Evolutionary conservation across 2,329 filamentous ascomycete species (phyloP).

Genomic region (Fusarium sp.): DNA sequence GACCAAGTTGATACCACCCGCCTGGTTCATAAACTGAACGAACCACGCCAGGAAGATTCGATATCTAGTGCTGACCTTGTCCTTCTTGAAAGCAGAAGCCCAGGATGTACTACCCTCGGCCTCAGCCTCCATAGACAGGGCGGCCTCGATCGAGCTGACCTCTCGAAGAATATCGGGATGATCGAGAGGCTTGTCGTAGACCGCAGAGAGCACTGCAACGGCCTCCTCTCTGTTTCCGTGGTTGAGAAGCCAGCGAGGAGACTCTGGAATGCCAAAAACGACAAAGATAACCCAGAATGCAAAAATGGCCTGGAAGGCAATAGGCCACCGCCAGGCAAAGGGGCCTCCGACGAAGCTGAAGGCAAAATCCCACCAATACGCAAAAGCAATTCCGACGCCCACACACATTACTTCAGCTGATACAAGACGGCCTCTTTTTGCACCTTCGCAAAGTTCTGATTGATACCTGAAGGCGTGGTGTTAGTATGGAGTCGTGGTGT

Average conservation of each 20-base stretch:
- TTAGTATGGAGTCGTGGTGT: background rate
- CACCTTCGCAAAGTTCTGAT: conserved; percentile 52
- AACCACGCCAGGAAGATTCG: conserved; percentile 35
- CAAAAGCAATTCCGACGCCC: conserved; percentile 53
- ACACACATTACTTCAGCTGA: conserved; percentile 58
- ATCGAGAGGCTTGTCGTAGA: conserved; percentile 54
- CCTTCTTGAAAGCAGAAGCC: conserved; percentile 51
- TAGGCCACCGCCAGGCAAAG: conserved; percentile 42
- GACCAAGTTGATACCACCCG: conserved; percentile 59
- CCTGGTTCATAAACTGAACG: conserved; percentile 53
- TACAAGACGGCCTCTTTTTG: conserved; percentile 62
- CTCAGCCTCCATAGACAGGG: conserved; percentile 53
- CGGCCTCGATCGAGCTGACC: conserved; percentile 54
- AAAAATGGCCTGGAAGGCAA: conserved; percentile 50
- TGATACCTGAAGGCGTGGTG: conserved; percentile 29
- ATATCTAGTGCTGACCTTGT: conserved; percentile 28
- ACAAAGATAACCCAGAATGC: conserved; percentile 49
- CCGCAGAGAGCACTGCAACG: conserved; percentile 50
- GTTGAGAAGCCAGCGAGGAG: conserved; percentile 54
- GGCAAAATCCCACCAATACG: conserved; percentile 56
- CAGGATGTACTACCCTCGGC: conserved; percentile 48
- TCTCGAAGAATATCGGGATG: conserved; percentile 47
- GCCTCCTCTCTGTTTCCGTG: conserved; percentile 52
- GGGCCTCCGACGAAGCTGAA: conserved; percentile 47
- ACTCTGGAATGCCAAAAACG: conserved; percentile 55